phyloP scores from a whole-genome alignment of 768 basidiomycete species.

The Pleurotus tuoliensis region DNA sequence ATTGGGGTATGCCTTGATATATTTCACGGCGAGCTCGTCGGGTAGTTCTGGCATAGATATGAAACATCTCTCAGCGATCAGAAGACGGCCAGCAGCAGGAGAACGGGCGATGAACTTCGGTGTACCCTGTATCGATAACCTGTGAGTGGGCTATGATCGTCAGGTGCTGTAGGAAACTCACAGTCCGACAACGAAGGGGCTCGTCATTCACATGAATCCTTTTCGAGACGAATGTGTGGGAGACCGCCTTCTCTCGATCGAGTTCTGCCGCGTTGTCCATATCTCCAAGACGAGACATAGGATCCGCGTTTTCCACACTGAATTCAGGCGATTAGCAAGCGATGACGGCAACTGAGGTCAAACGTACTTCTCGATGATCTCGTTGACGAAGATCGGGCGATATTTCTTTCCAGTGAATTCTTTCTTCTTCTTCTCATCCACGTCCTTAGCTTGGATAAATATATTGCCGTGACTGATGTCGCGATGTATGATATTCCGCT shows the following conservation, averaged over 20 bases:
- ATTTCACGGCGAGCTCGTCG: not conserved
- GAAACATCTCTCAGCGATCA: not conserved
- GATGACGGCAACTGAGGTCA: not conserved
- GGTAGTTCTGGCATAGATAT: not conserved
- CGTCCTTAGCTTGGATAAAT: not conserved
- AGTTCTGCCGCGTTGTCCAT: too few relatives aligned
- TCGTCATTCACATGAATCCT: not conserved
- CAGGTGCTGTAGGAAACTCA: not conserved
- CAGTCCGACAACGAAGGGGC: not conserved
- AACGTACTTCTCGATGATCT: not conserved
- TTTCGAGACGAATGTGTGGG: not conserved
- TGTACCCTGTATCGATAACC: not conserved
- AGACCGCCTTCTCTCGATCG: too few relatives aligned
- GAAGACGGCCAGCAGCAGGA: not conserved
- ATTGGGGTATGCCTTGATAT: not conserved
- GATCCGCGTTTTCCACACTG: too few relatives aligned
- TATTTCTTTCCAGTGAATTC: not conserved
- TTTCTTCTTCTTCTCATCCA: not conserved
- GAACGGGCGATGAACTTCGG: not conserved
- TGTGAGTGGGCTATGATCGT: too few relatives aligned
- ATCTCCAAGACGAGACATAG: too few relatives aligned
- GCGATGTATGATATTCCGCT: not conserved
- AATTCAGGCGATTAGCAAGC: not conserved
- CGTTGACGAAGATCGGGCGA: conserved; percentile 2
- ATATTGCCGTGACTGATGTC: conserved; percentile 2